Base-by-base conservation (phyloP, 106 monocot species). In the Dendrobium chrysotoxum region DNA sequence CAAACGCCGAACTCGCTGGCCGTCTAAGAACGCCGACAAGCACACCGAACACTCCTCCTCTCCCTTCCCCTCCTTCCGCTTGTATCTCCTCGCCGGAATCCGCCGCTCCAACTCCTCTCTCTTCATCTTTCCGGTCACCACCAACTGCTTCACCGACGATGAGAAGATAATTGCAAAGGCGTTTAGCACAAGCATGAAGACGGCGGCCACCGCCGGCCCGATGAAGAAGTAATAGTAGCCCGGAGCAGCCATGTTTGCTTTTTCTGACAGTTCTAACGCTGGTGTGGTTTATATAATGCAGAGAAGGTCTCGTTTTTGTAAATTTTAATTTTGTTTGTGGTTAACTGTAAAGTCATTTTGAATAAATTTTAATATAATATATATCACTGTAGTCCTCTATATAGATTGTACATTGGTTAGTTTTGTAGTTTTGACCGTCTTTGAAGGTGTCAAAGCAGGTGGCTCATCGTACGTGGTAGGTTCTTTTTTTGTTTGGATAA, bases 41-140 rank as follows among this genome's bases (percentile, higher is more conserved):
- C 88, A 88, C 23, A 88, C 85, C 28, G 85, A 54, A 25, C 88
- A 88, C n/a, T 80, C 75, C 21, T 23, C 15, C 40, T 77, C 77
- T 6, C 46, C 65, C 17, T 28, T 15, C n/a, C 17, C 40, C 18
- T 46, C 23, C 15, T 78, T 58, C 1, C 45, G 72, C 77, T 31
- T n/a, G 28, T 77, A 84, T 42, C 73, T 64, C 4, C 28, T 15
- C 12, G 53, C 67, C 12, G 83, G 87, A 23, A 81, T 23, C 71
- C n/a, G 8, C 31, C n/a, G 30, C 50, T 50, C 13, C 1, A 16
- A 0, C 30, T 10, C 4, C 16, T 21, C 42, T 8, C 20, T 16
- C 25, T 13, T 66, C 15, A 4, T 11, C 6, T 11, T 16, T 7
- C 30, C 17, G 5, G 0, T 7, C 21, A 26, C 75, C 40, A 10